Percentiles rank a stretch among this genome's conserved stretches.
These are phyloP conservation scores for Thymus mandschuricus DNA, from an alignment of 257 asterid genomes.

Conservation along the genomic window DNA sequence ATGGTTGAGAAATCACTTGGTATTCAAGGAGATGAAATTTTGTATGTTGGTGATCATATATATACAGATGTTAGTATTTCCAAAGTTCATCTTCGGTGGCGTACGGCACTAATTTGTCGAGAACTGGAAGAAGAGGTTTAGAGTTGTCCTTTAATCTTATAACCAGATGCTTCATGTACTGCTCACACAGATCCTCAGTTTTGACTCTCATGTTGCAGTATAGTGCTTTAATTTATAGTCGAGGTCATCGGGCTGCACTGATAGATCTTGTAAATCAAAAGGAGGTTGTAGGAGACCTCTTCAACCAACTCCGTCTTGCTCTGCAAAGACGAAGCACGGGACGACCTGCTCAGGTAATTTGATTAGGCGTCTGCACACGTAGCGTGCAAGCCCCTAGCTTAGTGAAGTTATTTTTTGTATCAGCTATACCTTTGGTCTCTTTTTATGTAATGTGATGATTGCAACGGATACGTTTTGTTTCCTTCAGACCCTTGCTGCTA, in stretches of 20 bases:
- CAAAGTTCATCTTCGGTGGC: slow-evolving; percentile 90
- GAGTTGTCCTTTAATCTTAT: slow-evolving; percentile 20
- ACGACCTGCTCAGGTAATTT: slow-evolving; percentile 87
- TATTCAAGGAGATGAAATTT: slow-evolving; percentile 86
- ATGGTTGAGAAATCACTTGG: slow-evolving; percentile 86
- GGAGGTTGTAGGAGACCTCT: slow-evolving; percentile 90
- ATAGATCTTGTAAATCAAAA: slow-evolving; percentile 84
- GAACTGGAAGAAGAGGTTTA: slow-evolving; percentile 90
- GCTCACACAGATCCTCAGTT: slow-evolving; percentile 8
- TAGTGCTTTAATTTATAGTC: slow-evolving; percentile 72
- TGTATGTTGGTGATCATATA: slow-evolving; percentile 92
- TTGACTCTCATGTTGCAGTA: slow-evolving; percentile 58
- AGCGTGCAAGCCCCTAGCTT: slow-evolving; percentile 1
- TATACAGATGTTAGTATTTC: slow-evolving; percentile 94
- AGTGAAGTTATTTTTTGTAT: neutral
- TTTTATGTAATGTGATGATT: neutral
- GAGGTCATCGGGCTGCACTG: slow-evolving; percentile 62
- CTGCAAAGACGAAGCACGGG: slow-evolving; percentile 73
- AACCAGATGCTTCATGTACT: slow-evolving; percentile 7
- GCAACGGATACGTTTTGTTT: slow-evolving; percentile 7
- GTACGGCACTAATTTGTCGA: slow-evolving; percentile 91
- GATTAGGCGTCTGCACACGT: neutral
- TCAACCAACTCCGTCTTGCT: slow-evolving; percentile 93
- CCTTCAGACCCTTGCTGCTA: slow-evolving; percentile 82
- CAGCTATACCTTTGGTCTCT: neutral